Evolutionary conservation across 495 filamentous ascomycete genomes (phyloP), one percentile per base, ranked within the genome.

Genomic region (Trichoderma parareesei): DNA sequence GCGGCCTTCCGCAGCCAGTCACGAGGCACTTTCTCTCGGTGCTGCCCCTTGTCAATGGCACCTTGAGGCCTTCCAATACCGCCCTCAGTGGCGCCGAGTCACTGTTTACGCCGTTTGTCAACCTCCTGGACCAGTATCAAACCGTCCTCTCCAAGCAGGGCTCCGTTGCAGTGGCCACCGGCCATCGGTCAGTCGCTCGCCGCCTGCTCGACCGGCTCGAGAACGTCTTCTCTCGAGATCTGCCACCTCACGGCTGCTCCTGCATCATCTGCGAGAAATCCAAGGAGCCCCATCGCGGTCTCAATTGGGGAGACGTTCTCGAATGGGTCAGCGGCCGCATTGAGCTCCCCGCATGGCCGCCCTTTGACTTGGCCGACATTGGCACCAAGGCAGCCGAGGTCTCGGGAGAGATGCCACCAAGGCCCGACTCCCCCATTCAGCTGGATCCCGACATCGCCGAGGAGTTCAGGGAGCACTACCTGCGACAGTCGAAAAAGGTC

Each of bases 231-330:
- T 90, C 91, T 27, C 82, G 95, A 60, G 92, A 97, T 69, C 88
- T 99, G 42, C 89, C 90, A 0, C 87, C 86, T 0, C 87, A 96
- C 65, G 86, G 83, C 3, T 97, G 93, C 72, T 74, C 75, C 27
- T 82, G 93, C 73, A 74, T 90, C 59, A 88, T 96, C 80, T 97
- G 93, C 69, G 81, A 89, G 48, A 72, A 76, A 5, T 81, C 81
- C 37, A 42, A 63, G 42, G 82, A 87, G 60, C 79, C 79, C 2
- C 82, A 82, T 49, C 76, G 82, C 42, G 92, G 92, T 2, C 79
- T 97, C n/a, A 93, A 91, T 68, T 99, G 95, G 95, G 93, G 93
- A 2, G 95, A 98, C 68, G 90, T 98, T 7, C 79, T 99, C 35
- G 94, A 99, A 75, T 85, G 91, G 67, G 92, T 97, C 6, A 92